Evolutionary conservation across 441 rosid genomes (phyloP), one percentile per base, ranked within the genome.

Genomic region (Melianthus villosus): DNA sequence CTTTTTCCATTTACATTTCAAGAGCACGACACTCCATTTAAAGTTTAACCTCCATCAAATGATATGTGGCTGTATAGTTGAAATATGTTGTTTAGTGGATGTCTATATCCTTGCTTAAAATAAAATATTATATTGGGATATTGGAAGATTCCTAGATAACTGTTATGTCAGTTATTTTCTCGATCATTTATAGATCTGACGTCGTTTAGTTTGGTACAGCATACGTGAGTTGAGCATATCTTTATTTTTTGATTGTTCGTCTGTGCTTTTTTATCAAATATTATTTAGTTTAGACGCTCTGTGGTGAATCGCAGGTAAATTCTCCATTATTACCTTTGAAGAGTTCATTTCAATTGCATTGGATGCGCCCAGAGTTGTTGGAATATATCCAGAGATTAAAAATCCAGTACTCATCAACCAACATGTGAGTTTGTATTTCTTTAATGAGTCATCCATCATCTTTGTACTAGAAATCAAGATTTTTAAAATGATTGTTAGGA

Each of bases 341-440:
- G 96, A 79, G 62, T 89, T 45, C 71, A 84, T 89, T 48, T 46
- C 97, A 40, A 84, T 89, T 32, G 97, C 89, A 25, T 44, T 76
- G 44, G 82, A 89, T 60, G 94, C 96, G 8, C 48, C 76, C 14
- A 69, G 97, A 71, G 69, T 81, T 42, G 93, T 84, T 25, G 98
- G 98, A 28, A 89, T 89, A 55, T 89, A 89, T 67, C 94, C 98
- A 3, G 98, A 89, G 77, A 81, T 81, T 13, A 89, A 89, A 57
- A 75, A 75, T 50, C 96, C 98, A 3, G 79, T 79, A 34, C 58
- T 84, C 33, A 77, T 81, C 53, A 89, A 81, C 48, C 73, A 81
- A 64, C 78, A 40, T 44, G 94, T 84, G 52, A 71, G 83, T 55
- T 14, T 4, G 2, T n/a, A 10, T 11, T n/a, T n/a, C n/a, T n/a